Conservation (phyloP, 2,329 filamentous ascomycete genomes). For the Beauveria sp. region DNA sequence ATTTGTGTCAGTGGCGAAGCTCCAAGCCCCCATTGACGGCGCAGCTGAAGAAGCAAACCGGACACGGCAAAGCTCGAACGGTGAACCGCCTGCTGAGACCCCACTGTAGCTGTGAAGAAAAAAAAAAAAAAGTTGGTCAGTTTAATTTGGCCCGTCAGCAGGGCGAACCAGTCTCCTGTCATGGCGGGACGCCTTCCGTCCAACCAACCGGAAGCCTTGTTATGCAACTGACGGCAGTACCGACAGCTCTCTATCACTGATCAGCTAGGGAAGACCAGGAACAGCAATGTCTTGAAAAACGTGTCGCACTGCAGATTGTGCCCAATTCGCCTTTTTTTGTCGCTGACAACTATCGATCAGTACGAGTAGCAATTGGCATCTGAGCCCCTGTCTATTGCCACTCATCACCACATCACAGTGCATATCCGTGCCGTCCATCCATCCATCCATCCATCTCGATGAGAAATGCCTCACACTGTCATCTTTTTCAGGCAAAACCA, state of each 20-base stretch:
- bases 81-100: neutral
- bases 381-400: neutral
- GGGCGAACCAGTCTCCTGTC: neutral
- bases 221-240: neutral
- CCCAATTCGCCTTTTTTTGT: neutral
- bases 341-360: neutral
- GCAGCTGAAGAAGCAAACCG: no score
- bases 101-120: neutral
- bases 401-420: neutral
- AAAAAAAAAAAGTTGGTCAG: neutral
- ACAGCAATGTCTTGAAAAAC: neutral
- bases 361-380: no score
- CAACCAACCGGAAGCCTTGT: neutral
- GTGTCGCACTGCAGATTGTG: neutral
- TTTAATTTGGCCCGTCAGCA: neutral
- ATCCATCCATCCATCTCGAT: neutral
- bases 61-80: neutral
- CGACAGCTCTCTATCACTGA: no score
- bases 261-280: neutral
- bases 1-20: neutral
- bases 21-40: neutral
- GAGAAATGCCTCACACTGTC: conserved; percentile 1
- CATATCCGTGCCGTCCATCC: neutral
- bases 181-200: neutral
- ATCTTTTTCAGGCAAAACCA: neutral